Evolutionary conservation across 163 green algal genomes (phyloP).

Genomic region (Chlorella variabilis): DNA sequence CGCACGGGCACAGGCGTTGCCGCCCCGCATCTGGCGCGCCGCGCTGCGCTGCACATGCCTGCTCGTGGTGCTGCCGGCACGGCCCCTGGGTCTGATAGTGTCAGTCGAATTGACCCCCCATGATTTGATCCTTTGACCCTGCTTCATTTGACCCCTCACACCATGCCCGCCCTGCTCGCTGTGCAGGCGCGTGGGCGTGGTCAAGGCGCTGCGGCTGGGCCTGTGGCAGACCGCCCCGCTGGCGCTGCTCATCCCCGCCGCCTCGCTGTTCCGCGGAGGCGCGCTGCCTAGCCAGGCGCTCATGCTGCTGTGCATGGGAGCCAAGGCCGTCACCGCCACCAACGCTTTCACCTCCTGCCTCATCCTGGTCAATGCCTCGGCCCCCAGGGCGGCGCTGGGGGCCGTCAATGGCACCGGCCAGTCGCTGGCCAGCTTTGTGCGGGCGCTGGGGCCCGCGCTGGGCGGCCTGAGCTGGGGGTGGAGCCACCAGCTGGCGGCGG

Average conservation of each 20-base stretch:
- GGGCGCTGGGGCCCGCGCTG: slow-evolving; percentile 45
- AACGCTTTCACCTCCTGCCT: slow-evolving; percentile 58
- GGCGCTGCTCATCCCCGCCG: slow-evolving; percentile 35
- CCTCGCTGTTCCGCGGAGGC: slow-evolving; percentile 16
- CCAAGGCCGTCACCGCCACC: slow-evolving; percentile 22
- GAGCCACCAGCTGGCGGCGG: neutral
- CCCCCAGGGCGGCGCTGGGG: slow-evolving; percentile 46
- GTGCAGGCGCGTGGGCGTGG: slow-evolving; percentile 4
- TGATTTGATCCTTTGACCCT: too few relatives aligned
- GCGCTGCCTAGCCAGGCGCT: slow-evolving; percentile 12
- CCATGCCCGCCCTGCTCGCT: neutral
- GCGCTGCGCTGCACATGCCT: too few relatives aligned
- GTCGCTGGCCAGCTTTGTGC: slow-evolving; percentile 49
- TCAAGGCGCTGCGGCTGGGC: slow-evolving; percentile 20
- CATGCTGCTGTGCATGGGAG: slow-evolving; percentile 32
- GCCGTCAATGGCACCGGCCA: slow-evolving; percentile 61
- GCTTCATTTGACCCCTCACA: too few relatives aligned
- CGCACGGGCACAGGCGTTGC: neutral
- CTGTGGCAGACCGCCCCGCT: slow-evolving; percentile 34
- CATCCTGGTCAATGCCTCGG: slow-evolving; percentile 57
- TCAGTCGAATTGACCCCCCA: too few relatives aligned
- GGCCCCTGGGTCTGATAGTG: too few relatives aligned
- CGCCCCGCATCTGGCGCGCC: too few relatives aligned
- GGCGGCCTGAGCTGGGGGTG: slow-evolving; percentile 53
- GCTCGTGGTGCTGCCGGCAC: too few relatives aligned